A percentile compares a stretch with the other conserved stretches of the same genome.
Conservation (phyloP, 805 yeast species). For the Barnettozyma wickerhamii region DNA sequence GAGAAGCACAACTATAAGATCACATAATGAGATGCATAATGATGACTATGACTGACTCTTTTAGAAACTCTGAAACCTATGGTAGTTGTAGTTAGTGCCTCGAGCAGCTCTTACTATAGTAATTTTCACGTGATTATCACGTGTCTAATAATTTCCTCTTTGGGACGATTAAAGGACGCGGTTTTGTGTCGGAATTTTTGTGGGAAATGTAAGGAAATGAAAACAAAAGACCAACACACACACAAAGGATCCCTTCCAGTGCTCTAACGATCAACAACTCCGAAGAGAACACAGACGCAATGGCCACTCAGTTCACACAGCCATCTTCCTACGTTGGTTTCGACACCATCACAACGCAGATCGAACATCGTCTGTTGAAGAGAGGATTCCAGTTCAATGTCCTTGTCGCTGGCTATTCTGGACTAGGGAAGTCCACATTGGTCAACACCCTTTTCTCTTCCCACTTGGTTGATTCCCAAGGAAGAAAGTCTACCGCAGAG, state of each 20-base stretch:
- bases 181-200: slow-evolving; percentile 8
- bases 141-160: neutral
- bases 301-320: slow-evolving; percentile 5
- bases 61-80: too few species aligned
- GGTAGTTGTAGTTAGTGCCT: too few species aligned
- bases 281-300: slow-evolving; percentile 1
- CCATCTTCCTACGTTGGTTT: slow-evolving; percentile 90
- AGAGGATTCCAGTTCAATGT: slow-evolving; percentile 92
- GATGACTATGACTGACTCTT: too few species aligned
- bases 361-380: slow-evolving; percentile 85
- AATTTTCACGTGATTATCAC: neutral
- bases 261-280: too few species aligned
- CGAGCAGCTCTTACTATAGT: too few species aligned
- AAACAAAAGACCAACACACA: neutral
- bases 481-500: slow-evolving; percentile 61
- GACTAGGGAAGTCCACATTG: slow-evolving; percentile 90
- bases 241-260: too few species aligned
- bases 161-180: neutral
- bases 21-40: neutral
- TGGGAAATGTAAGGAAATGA: neutral
- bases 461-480: slow-evolving; percentile 68
- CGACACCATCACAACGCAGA: slow-evolving; percentile 93
- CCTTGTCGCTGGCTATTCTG: slow-evolving; percentile 92
- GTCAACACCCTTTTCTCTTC: slow-evolving; percentile 88
- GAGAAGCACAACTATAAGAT: slow-evolving; percentile 32